phyloP scores from a whole-genome alignment of 2,329 filamentous ascomycete species.

The Parasarocladium wereldwijsianum region DNA sequence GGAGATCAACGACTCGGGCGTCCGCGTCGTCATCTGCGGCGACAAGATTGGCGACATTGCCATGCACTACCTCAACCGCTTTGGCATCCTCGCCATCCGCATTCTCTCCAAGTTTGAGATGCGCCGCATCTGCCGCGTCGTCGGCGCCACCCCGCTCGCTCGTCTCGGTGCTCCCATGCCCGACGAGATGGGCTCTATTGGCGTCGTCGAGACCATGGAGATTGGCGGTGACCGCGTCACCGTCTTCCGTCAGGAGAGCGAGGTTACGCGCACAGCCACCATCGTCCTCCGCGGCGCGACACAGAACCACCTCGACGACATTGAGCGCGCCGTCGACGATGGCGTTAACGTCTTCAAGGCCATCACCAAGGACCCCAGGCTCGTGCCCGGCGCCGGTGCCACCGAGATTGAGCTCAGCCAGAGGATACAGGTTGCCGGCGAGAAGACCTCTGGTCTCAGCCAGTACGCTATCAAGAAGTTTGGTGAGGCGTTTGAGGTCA shows the following conservation, averaged over 20 bases:
- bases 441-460: conserved; percentile 81
- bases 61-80: conserved; percentile 95
- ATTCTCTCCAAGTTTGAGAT: conserved; percentile 97
- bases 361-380: conserved; percentile 79
- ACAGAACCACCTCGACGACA: conserved; percentile 93
- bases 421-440: conserved; percentile 76
- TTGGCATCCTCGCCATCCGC: conserved; percentile 90
- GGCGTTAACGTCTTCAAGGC: conserved; percentile 98
- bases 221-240: conserved; percentile 97
- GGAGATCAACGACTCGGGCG: conserved; percentile 84
- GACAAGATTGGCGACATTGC: conserved; percentile 91
- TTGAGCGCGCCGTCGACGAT: conserved; percentile 93
- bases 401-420: conserved; percentile 90
- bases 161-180: conserved; percentile 95
- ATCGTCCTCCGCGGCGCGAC: conserved; percentile 90
- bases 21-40: conserved; percentile 84
- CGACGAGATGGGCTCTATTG: conserved; percentile 95
- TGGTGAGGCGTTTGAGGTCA: conserved; percentile 93
- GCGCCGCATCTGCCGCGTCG: conserved; percentile 84
- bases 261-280: conserved; percentile 83
- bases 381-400: conserved; percentile 88
- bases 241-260: conserved; percentile 85
- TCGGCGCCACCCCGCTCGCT: conserved; percentile 90
- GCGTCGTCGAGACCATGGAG: conserved; percentile 91
- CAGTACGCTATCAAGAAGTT: conserved; percentile 98